Base-by-base conservation (phyloP, 179 eudicot species). In the Dionaea muscipula region DNA sequence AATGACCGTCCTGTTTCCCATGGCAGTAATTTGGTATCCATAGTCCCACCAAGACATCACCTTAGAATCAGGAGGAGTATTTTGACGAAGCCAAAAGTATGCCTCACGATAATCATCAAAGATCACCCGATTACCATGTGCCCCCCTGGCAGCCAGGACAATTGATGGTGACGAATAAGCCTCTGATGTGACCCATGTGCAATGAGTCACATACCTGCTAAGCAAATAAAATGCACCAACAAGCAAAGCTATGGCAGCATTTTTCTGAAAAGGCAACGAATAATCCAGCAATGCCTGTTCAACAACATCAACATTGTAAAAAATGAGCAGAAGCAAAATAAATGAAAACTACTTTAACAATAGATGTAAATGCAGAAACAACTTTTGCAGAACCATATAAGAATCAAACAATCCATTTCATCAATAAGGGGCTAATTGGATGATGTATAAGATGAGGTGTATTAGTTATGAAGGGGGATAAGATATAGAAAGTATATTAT, bases 41-140 rank as follows among this genome's bases (percentile, higher is more conserved):
- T 91, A 91, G 65, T 91, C 98, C 98, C 98, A 91, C 98, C 98
- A 91, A 11, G 96, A 91, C 83, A 90, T 87, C 33, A 91, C 73
- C 67, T 91, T 91, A 31, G 94, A 96, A 75, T 91, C 93, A 44
- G 80, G 60, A 59, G 94, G 86, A 47, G 98, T 91, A 69, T 91
- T 91, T 68, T 91, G 94, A 27, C 94, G 70, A 56, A 91, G 84
- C 98, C 98, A 91, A 60, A 78, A 83, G 65, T 91, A 91, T 19
- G 98, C 98, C 74, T 91, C 98, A 63, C 98, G 84, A 67, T 87
- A 91, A 67, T 91, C 98, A 79, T 91, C 98, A 74, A 91, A 91
- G 55, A 91, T 82, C 28, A 88, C 87, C 63, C 94, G 72, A 47
- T 79, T 65, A 43, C 96, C 96, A 63, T 88, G 47, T 20, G 96